phyloP scores from a whole-genome alignment of 495 filamentous ascomycete species.

The Xylaria curta region DNA sequence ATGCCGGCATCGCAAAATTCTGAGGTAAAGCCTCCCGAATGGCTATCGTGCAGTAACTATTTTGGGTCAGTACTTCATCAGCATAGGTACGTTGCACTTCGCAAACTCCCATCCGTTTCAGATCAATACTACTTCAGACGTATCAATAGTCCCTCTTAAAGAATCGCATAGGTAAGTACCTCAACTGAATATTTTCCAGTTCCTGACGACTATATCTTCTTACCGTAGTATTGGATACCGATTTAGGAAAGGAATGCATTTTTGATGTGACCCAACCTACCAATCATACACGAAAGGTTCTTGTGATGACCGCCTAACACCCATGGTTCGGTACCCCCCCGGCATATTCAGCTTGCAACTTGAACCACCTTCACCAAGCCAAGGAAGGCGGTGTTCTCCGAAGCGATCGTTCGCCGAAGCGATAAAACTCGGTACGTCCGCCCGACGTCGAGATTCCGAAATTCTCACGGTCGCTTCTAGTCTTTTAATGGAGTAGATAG shows the following conservation, averaged over 20 bases:
- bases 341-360: constrained; percentile 20
- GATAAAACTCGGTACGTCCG: neutral
- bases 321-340: constrained; percentile 4
- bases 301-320: neutral
- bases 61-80: neutral
- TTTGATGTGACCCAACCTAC: neutral
- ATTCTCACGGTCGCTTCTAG: neutral
- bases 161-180: neutral
- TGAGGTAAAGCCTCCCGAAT: neutral
- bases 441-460: neutral
- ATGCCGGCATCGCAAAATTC: neutral
- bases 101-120: constrained; percentile 2
- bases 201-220: neutral
- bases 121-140: neutral
- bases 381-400: neutral
- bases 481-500: neutral
- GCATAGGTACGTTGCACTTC: neutral
- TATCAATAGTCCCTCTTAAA: neutral
- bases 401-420: neutral
- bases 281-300: neutral
- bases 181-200: neutral
- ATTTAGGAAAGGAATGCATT: neutral
- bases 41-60: neutral
- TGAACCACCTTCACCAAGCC: neutral
- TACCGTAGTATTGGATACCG: neutral